phyloP scores from a whole-genome alignment of 345 rosid genomes.

The Lepidium didymum region DNA sequence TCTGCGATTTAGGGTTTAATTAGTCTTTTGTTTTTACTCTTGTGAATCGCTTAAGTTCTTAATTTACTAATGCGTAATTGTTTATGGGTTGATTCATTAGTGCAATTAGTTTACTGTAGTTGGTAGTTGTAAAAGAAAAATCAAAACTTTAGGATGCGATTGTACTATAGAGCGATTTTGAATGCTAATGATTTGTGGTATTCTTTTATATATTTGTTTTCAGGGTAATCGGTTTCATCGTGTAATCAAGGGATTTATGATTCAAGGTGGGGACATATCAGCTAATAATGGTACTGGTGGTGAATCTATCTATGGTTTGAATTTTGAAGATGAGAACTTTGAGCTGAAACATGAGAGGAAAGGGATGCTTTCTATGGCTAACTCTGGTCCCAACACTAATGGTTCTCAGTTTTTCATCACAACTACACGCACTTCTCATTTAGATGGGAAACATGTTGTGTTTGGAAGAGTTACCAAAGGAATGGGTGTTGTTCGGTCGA shows the following conservation, averaged over 20 bases:
- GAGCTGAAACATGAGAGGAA: slow-evolving; percentile 88
- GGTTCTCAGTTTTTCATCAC: slow-evolving; percentile 96
- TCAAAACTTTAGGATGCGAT: not conserved
- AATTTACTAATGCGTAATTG: not conserved
- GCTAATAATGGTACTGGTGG: slow-evolving; percentile 93
- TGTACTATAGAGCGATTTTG: not conserved
- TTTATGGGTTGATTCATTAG: not conserved
- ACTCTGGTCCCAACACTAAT: slow-evolving; percentile 82
- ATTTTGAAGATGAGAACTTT: slow-evolving; percentile 89
- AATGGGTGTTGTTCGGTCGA: slow-evolving; percentile 87
- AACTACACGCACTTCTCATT: slow-evolving; percentile 69
- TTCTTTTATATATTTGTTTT: slow-evolving; percentile 9
- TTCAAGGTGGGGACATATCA: slow-evolving; percentile 93
- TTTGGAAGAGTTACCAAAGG: slow-evolving; percentile 88
- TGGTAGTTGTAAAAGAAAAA: not conserved
- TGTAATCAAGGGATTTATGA: slow-evolving; percentile 76
- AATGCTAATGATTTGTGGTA: not conserved
- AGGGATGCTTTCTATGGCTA: slow-evolving; percentile 95
- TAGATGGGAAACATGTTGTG: slow-evolving; percentile 92
- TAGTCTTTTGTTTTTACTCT: not conserved
- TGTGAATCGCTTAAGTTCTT: not conserved
- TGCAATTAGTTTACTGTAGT: not conserved
- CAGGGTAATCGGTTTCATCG: slow-evolving; percentile 88
- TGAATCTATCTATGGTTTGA: slow-evolving; percentile 83
- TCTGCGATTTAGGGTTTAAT: slow-evolving; percentile 13